phyloP scores from a whole-genome alignment of 2,329 filamentous ascomycete genomes.

The Exophiala bonariae region DNA sequence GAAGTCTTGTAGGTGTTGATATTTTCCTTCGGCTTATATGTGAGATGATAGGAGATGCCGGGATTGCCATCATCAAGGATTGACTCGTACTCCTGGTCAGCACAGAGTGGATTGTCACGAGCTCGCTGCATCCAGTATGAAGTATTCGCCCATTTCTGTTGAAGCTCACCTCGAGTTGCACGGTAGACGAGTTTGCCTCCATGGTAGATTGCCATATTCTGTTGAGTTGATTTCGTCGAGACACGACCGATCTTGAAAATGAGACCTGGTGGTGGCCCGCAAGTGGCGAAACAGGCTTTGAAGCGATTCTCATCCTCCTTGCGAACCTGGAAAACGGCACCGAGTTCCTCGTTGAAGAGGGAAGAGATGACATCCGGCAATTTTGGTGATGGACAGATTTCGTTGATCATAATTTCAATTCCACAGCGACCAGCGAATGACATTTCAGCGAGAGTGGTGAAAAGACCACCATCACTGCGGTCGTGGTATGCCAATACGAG shows the following conservation, averaged over 20 bases:
- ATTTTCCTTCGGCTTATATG: constrained; percentile 75
- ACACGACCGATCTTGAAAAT: constrained; percentile 83
- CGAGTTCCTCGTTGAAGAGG: constrained; percentile 94
- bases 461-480: constrained; percentile 85
- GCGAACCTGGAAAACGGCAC: constrained; percentile 92
- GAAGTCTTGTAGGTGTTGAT: constrained; percentile 25
- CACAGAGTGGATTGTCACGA: constrained; percentile 83
- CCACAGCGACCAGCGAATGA: constrained; percentile 95
- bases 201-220: constrained; percentile 75
- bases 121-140: constrained; percentile 89
- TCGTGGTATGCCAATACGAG: constrained; percentile 94
- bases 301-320: constrained; percentile 82
- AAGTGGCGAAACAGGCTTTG: constrained; percentile 86
- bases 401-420: constrained; percentile 79
- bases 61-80: constrained; percentile 75
- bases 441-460: constrained; percentile 93
- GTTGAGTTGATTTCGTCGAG: constrained; percentile 62
- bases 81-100: constrained; percentile 76
- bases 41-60: constrained; percentile 80
- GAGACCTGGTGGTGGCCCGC: constrained; percentile 76
- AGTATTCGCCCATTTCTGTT: constrained; percentile 85
- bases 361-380: constrained; percentile 68
- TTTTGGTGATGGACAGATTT: constrained; percentile 58
- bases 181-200: constrained; percentile 68
- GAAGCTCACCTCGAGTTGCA: constrained; percentile 69